Evolutionary conservation across 768 basidiomycete genomes (phyloP).

Genomic region (Phylloporus rhodoxanthus): DNA sequence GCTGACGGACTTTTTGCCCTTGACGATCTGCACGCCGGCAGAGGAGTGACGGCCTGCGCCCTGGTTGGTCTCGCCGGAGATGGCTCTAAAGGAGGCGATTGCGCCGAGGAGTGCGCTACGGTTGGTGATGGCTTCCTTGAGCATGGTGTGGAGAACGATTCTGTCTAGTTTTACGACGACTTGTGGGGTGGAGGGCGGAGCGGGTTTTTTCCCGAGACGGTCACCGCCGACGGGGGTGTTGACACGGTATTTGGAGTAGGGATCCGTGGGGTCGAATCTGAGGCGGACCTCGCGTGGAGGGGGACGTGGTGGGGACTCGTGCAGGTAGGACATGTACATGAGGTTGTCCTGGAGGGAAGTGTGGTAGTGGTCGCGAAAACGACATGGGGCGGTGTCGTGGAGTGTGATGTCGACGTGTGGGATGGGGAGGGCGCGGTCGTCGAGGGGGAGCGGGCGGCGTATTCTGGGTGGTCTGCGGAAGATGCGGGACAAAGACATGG

Average conservation of each 20-base stretch:
- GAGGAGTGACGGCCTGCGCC: conserved; percentile 67
- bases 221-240: conserved; percentile 72
- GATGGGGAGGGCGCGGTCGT: conserved; percentile 60
- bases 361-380: conserved; percentile 81
- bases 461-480: conserved; percentile 52
- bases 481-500: conserved; percentile 31
- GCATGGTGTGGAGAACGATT: conserved; percentile 82
- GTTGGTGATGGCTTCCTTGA: conserved; percentile 70
- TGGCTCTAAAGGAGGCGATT: conserved; percentile 80
- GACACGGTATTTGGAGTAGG: conserved; percentile 74
- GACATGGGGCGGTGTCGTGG: conserved; percentile 65
- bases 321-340: conserved; percentile 92
- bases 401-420: conserved; percentile 63
- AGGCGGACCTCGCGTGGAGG: conserved; percentile 55
- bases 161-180: conserved; percentile 74
- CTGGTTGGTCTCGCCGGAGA: conserved; percentile 75
- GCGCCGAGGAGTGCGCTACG: conserved; percentile 73
- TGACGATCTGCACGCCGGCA: conserved; percentile 75
- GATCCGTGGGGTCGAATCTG: conserved; percentile 69
- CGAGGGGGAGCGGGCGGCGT: conserved; percentile 38
- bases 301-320: conserved; percentile 53
- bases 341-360: conserved; percentile 77
- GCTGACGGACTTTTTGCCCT: conserved; percentile 58
- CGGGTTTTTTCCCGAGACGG: conserved; percentile 58
- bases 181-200: conserved; percentile 59